Conservation (phyloP, 2,329 filamentous ascomycete genomes). For the Gaeumannomyces sp. region DNA sequence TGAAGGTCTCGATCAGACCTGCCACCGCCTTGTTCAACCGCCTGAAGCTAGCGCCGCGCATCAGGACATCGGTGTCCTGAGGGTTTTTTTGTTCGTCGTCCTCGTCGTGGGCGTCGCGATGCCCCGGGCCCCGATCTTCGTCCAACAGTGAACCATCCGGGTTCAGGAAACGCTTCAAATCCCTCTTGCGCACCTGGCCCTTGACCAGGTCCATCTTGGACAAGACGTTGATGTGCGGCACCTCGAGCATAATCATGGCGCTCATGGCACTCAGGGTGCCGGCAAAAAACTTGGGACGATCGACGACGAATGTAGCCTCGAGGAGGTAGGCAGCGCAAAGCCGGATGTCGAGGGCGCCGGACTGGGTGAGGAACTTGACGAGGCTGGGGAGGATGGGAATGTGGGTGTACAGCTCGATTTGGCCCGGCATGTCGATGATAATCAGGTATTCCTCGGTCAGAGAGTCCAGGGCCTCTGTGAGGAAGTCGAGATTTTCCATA, state of each 20-base stretch:
- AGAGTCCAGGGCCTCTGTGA: conserved; percentile 76
- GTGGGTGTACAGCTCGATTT: conserved; percentile 98
- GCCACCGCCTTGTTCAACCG: conserved; percentile 83
- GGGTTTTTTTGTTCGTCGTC: conserved; percentile 53
- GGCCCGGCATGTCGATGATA: conserved; percentile 97
- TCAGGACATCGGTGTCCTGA: conserved; percentile 59
- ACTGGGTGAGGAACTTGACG: conserved; percentile 71
- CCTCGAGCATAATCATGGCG: conserved; percentile 97
- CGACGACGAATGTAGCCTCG: conserved; percentile 91
- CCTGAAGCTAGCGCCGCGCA: conserved; percentile 77
- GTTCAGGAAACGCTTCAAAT: conserved; percentile 83
- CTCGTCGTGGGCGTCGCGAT: conserved; percentile 33
- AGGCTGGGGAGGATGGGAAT: conserved; percentile 85
- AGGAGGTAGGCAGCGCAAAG: conserved; percentile 92
- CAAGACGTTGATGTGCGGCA: conserved; percentile 92
- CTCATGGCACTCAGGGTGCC: conserved; percentile 96
- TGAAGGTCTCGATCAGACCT: conserved; percentile 90
- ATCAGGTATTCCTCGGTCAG: conserved; percentile 94
- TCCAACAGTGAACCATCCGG: conserved; percentile 79
- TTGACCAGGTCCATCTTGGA: conserved; percentile 98
- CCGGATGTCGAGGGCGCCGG: conserved; percentile 78
- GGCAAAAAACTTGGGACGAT: conserved; percentile 95
- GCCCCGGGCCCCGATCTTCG: conserved; percentile 52
- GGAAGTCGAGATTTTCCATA: conserved; percentile 87
- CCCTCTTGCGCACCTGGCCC: conserved; percentile 77